These are phyloP conservation scores for Cytidiella melzeri DNA, from an alignment of 768 basidiomycete species.

Conservation along the genomic window DNA sequence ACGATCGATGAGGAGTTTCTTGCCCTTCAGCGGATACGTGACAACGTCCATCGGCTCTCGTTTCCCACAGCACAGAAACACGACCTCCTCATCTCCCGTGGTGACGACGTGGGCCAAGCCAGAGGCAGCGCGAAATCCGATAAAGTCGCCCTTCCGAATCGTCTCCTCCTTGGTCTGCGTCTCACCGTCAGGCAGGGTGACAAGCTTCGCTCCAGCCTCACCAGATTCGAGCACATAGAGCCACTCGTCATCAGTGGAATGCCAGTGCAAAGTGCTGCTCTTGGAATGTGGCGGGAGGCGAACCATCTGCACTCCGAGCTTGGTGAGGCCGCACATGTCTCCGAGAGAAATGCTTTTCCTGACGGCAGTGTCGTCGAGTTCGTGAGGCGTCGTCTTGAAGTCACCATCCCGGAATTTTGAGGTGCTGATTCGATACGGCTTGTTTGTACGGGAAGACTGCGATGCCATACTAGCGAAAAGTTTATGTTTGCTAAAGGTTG, in stretches of 20 bases:
- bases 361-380: conserved; percentile 4
- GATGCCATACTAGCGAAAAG: too few species aligned
- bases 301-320: conserved; percentile 17
- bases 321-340: conserved; percentile 14
- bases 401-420: background rate
- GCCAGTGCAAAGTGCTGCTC: conserved; percentile 17
- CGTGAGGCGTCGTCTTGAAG: conserved; percentile 4
- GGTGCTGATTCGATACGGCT: background rate
- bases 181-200: conserved; percentile 2
- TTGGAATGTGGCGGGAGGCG: conserved; percentile 13
- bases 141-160: conserved; percentile 19
- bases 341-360: conserved; percentile 14
- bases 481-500: too few species aligned
- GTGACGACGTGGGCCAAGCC: conserved; percentile 15
- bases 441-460: too few species aligned
- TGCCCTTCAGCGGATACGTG: conserved; percentile 17
- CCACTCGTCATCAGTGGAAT: conserved; percentile 19
- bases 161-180: conserved; percentile 13
- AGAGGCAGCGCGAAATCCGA: conserved; percentile 19
- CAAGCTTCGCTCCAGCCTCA: conserved; percentile 9
- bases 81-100: conserved; percentile 16
- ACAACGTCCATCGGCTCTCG: conserved; percentile 16
- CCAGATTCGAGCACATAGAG: conserved; percentile 17
- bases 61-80: conserved; percentile 21
- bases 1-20: conserved; percentile 11